phyloP scores from a whole-genome alignment of 2,329 filamentous ascomycete species.

The Plenodomus tracheiphilus region DNA sequence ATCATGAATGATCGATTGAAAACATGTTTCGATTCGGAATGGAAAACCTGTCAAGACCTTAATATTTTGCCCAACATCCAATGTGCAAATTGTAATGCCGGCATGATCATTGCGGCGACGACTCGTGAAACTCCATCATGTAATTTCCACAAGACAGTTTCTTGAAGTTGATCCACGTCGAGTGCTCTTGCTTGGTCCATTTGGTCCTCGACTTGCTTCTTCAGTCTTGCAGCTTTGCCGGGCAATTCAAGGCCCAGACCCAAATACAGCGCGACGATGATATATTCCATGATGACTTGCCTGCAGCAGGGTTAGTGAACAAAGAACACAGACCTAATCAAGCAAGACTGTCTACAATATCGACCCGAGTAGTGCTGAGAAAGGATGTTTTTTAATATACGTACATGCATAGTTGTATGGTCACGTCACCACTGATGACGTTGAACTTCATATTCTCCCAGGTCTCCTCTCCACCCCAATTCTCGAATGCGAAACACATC shows the following conservation, averaged over 20 bases:
- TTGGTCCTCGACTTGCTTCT: constrained; percentile 32
- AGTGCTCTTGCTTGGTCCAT: constrained; percentile 28
- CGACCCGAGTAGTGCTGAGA: not conserved
- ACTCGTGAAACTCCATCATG: constrained; percentile 32
- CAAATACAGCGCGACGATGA: constrained; percentile 39
- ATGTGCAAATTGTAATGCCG: constrained; percentile 35
- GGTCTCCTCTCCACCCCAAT: constrained; percentile 12
- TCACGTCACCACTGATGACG: constrained; percentile 41
- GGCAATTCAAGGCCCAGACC: constrained; percentile 36
- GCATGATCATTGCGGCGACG: constrained; percentile 37
- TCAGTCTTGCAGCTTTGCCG: constrained; percentile 34
- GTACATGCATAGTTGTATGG: constrained; percentile 42
- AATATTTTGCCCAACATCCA: constrained; percentile 39
- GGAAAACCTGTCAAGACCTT: constrained; percentile 15
- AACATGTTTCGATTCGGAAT: not conserved
- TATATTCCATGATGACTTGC: constrained; percentile 43
- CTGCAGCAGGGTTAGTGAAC: constrained; percentile 10
- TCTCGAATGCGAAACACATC: constrained; percentile 44
- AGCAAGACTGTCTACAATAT: not conserved
- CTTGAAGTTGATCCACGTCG: constrained; percentile 34
- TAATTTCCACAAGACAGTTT: constrained; percentile 39
- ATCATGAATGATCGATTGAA: not conserved
- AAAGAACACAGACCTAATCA: not conserved
- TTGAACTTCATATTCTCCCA: constrained; percentile 33
- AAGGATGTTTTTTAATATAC: constrained; percentile 9